Base-by-base conservation (phyloP, 2,329 filamentous ascomycete species). In the Sclerotiophoma versabilis region DNA sequence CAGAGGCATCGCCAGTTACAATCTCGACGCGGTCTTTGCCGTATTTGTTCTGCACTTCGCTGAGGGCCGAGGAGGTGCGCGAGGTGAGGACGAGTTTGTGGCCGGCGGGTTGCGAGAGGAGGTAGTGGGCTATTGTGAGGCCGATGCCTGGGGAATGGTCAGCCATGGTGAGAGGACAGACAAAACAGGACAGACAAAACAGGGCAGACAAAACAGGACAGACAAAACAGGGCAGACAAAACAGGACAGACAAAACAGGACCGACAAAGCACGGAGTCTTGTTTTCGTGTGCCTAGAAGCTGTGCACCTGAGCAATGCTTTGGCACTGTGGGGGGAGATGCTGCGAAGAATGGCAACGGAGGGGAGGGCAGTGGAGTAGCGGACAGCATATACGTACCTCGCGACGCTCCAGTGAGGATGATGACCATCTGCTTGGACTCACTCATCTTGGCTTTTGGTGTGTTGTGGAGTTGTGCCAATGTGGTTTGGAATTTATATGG, bases 321-420 rank as follows among this genome's bases (percentile, higher is more conserved):
- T 11, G 19, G 39, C 29, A 19, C n/a, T 23, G 19, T 11, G 8
- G 29, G 29, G 41, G 12, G 26, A 27, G 17, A 4, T 14, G n/a
- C 22, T 38, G 19, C n/a, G n/a, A n/a, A n/a, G n/a, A n/a, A n/a
- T n/a, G n/a, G n/a, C n/a, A n/a, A n/a, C n/a, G n/a, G n/a, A n/a
- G n/a, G n/a, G n/a, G n/a, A n/a, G 17, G 25, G 36, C 29, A 12
- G 34, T 20, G 20, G 23, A 23, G 38, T 29, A 8, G 38, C 14
- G 1, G 14, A 9, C 5, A 22, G 10, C 34, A 30, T 22, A 7
- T 10, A 41, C 66, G 47, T 74, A 82, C 85, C 86, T 76, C 84
- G 78, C 1, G 85, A 87, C 53, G 86, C 86, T 50, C 87, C 87
- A 1, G 87, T 88, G 22, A 84, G 62, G 20, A 83, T 77, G 22